Evolutionary conservation across 805 yeast species (phyloP).

Genomic region (Wickerhamiella azyma): DNA sequence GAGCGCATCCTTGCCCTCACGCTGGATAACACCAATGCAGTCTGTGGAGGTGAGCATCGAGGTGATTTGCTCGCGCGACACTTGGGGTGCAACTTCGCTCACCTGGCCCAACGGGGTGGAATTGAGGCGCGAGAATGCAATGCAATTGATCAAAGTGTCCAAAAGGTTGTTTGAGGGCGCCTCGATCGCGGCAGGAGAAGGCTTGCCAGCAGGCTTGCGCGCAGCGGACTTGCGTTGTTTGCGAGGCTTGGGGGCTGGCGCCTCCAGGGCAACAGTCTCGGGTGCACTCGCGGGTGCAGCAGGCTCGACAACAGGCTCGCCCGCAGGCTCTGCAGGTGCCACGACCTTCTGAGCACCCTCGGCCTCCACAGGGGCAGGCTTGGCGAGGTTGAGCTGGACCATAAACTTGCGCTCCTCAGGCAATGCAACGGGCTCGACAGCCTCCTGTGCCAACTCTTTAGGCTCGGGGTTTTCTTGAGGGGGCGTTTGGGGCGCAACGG

Average conservation of each 20-base stretch:
- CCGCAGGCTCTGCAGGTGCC: background rate
- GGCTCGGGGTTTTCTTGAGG: background rate
- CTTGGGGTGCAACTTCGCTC: constrained; percentile 24
- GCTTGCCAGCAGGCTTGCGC: background rate
- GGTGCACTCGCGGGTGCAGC: background rate
- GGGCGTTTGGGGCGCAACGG: background rate
- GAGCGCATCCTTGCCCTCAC: constrained; percentile 91
- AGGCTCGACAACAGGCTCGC: background rate
- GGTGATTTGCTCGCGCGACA: constrained; percentile 13
- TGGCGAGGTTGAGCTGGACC: no score
- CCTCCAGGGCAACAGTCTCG: background rate
- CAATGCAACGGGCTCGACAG: background rate
- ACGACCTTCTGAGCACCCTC: background rate
- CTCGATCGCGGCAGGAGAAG: background rate
- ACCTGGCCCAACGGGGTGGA: constrained; percentile 75
- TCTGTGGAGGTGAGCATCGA: constrained; percentile 31
- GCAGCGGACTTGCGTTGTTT: constrained; percentile 3
- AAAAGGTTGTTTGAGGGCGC: constrained; percentile 26
- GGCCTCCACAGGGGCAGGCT: background rate
- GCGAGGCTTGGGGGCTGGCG: constrained; percentile 5
- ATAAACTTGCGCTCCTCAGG: background rate
- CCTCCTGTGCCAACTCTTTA: background rate
- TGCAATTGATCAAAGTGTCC: constrained; percentile 61
- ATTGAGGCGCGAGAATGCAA: constrained; percentile 78
- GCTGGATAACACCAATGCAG: constrained; percentile 76